These are phyloP conservation scores for Chionographis japonica DNA, from an alignment of 106 monocot species.

Conservation along the genomic window DNA sequence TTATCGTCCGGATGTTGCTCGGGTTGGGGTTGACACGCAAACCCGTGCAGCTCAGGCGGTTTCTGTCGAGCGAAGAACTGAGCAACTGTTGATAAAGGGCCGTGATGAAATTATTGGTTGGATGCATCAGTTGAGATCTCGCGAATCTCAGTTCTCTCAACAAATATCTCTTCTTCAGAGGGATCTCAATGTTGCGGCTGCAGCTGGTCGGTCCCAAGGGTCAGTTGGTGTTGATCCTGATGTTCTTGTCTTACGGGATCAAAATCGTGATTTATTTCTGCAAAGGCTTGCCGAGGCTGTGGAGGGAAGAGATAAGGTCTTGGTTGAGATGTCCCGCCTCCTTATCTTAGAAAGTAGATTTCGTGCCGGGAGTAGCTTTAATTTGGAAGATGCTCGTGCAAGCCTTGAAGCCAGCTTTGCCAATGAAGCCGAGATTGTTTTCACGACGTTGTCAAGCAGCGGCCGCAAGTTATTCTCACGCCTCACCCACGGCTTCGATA, in stretches of 20 bases:
- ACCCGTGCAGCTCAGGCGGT: constrained; percentile 96
- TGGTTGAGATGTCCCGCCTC: constrained; percentile 93
- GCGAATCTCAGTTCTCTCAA: constrained; percentile 67
- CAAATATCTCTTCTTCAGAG: constrained; percentile 67
- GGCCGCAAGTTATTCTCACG: constrained; percentile 91
- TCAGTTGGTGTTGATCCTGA: constrained; percentile 96
- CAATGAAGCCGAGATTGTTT: constrained; percentile 98
- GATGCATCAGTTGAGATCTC: constrained; percentile 70
- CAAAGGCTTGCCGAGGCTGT: constrained; percentile 81
- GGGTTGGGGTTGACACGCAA: constrained; percentile 94
- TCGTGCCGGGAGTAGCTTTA: constrained; percentile 63
- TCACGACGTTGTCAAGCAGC: constrained; percentile 95
- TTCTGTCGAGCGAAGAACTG: constrained; percentile 92
- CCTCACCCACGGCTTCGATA: constrained; percentile 93
- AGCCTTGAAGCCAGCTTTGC: constrained; percentile 96
- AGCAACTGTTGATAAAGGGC: constrained; percentile 80
- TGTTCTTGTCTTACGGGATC: constrained; percentile 72
- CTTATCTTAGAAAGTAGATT: constrained; percentile 81
- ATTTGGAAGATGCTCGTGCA: constrained; percentile 89
- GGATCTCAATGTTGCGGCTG: constrained; percentile 66
- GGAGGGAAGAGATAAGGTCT: constrained; percentile 83
- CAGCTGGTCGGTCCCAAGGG: constrained; percentile 79
- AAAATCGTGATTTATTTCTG: constrained; percentile 67
- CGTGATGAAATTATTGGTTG: constrained; percentile 81
- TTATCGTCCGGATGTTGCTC: constrained; percentile 96